A percentile compares a stretch with the other conserved stretches of the same genome.
These are phyloP conservation scores for Microbotryomycetes sp. DNA, from an alignment of 1,284 basidiomycete genomes.

Conservation along the genomic window DNA sequence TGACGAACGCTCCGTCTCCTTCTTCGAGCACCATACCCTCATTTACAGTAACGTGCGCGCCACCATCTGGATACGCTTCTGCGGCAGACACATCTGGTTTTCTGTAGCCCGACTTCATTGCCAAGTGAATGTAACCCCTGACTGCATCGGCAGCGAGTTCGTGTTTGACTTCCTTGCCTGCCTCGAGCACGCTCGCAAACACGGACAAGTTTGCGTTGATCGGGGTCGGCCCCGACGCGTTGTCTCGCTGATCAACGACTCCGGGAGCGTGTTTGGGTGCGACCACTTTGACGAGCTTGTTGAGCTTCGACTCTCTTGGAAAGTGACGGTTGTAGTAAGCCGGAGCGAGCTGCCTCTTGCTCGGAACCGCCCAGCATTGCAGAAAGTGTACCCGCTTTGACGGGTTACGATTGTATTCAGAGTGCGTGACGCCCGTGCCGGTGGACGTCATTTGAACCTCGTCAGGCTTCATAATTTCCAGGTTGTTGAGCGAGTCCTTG, in stretches of 20 bases:
- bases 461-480: slow-evolving; percentile 76
- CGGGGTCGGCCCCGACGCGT: slow-evolving; percentile 58
- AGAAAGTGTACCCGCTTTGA: slow-evolving; percentile 60
- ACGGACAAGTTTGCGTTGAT: slow-evolving; percentile 44
- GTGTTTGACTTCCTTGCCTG: slow-evolving; percentile 7
- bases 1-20: slow-evolving; percentile 66
- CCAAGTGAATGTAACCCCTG: slow-evolving; percentile 46
- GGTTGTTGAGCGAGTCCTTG: slow-evolving; percentile 81
- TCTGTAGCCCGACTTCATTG: slow-evolving; percentile 68
- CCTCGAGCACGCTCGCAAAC: slow-evolving; percentile 51
- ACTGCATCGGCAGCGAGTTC: slow-evolving; percentile 43
- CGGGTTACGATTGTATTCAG: slow-evolving; percentile 61
- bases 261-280: slow-evolving; percentile 15
- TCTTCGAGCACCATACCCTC: slow-evolving; percentile 42
- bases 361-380: slow-evolving; percentile 76
- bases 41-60: slow-evolving; percentile 32
- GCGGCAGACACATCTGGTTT: slow-evolving; percentile 45
- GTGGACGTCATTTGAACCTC: slow-evolving; percentile 85
- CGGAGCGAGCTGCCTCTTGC: slow-evolving; percentile 51
- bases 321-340: slow-evolving; percentile 79
- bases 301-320: slow-evolving; percentile 65
- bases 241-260: slow-evolving; percentile 49
- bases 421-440: slow-evolving; percentile 69
- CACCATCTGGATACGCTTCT: slow-evolving; percentile 45
- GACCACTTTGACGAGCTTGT: slow-evolving; percentile 29